These are phyloP conservation scores for Pisolithus orientalis DNA, from an alignment of 768 basidiomycete species.

Conservation along the genomic window DNA sequence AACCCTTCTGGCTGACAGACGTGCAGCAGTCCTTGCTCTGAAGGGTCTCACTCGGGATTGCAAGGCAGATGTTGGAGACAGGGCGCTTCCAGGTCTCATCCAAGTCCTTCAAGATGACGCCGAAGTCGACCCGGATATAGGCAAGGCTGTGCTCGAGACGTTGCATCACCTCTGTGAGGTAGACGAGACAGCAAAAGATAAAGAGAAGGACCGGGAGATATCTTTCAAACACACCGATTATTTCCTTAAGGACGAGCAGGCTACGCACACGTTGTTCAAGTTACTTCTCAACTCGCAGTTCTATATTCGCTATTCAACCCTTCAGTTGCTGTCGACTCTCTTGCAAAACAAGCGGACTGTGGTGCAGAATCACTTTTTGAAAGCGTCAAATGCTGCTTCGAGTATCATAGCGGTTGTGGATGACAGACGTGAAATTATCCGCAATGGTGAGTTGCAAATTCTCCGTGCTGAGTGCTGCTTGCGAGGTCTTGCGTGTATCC, in stretches of 20 bases:
- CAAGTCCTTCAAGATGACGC: constrained; percentile 84
- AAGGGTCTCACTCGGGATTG: constrained; percentile 91
- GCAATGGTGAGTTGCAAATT: constrained; percentile 59
- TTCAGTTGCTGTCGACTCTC: constrained; percentile 76
- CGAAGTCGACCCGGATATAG: constrained; percentile 86
- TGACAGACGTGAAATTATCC: constrained; percentile 83
- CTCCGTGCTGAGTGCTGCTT: too few relatives aligned
- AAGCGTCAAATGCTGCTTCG: constrained; percentile 67
- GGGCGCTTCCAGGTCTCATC: constrained; percentile 70
- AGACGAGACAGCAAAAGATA: constrained; percentile 49
- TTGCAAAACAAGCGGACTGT: constrained; percentile 75
- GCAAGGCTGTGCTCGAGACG: constrained; percentile 89
- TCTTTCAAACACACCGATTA: constrained; percentile 80
- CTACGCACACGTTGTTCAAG: constrained; percentile 68
- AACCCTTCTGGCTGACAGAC: constrained; percentile 82
- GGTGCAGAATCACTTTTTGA: constrained; percentile 90
- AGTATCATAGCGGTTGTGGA: constrained; percentile 72
- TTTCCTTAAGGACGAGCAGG: constrained; percentile 65
- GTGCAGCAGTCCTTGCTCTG: constrained; percentile 88
- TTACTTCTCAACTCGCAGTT: constrained; percentile 74
- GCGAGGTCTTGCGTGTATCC: too few relatives aligned
- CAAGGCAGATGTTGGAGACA: constrained; percentile 80
- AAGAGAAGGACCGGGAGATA: constrained; percentile 36
- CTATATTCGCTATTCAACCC: constrained; percentile 77
- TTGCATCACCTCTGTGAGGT: constrained; percentile 79